phyloP scores from a whole-genome alignment of 2,329 filamentous ascomycete species.

The Allantophomopsis lycopodina region DNA sequence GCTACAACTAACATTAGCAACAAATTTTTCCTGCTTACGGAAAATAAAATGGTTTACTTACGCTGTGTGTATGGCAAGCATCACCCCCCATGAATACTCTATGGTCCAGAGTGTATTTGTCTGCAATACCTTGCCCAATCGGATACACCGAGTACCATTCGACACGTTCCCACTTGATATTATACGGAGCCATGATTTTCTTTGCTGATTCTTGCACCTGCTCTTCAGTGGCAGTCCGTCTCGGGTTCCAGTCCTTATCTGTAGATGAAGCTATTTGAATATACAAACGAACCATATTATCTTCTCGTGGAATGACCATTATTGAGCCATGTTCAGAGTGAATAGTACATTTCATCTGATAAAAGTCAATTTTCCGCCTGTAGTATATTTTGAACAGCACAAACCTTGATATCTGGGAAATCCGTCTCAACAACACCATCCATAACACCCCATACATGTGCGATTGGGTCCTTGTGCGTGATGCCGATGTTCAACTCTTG shows the following conservation, averaged over 20 bases:
- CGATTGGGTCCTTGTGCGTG: conserved; percentile 54
- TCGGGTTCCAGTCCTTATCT: conserved; percentile 45
- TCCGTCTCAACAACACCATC: conserved; percentile 60
- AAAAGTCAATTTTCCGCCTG: too few species aligned
- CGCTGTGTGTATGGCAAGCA: conserved; percentile 67
- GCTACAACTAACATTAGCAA: conserved; percentile 29
- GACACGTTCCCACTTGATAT: conserved; percentile 50
- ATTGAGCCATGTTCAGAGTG: conserved; percentile 63
- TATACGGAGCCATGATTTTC: conserved; percentile 51
- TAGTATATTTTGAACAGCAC: too few species aligned
- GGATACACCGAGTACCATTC: conserved; percentile 70
- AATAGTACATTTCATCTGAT: conserved; percentile 59
- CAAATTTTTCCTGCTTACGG: conserved; percentile 29
- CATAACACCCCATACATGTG: conserved; percentile 65
- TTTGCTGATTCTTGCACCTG: conserved; percentile 53
- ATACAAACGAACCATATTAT: conserved; percentile 55
- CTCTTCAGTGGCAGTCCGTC: conserved; percentile 46
- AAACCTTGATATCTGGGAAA: conserved; percentile 66
- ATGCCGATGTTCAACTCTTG: conserved; percentile 56
- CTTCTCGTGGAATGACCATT: conserved; percentile 65
- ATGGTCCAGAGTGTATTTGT: conserved; percentile 51
- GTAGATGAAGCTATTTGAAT: conserved; percentile 53
- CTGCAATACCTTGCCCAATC: conserved; percentile 61
- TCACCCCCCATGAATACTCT: conserved; percentile 65
- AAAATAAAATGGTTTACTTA: conserved; percentile 25